A percentile compares a stretch with the other conserved stretches of the same genome.
Evolutionary conservation across 108 stramenopile species (phyloP).

Genomic region (Skeletonema marinoi): DNA sequence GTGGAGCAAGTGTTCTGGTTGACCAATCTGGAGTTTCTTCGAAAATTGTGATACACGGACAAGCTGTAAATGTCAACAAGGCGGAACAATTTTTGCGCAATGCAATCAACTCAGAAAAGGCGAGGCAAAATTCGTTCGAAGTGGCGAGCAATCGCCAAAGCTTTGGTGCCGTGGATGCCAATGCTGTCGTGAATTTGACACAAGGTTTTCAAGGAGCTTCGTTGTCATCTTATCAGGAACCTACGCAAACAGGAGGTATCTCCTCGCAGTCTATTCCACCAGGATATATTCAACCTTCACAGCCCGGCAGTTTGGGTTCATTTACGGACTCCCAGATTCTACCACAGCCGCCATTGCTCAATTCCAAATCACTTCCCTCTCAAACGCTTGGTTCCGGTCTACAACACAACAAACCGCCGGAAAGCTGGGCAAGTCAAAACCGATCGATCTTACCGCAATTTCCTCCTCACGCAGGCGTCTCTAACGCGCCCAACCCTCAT

Average conservation of each 20-base stretch:
- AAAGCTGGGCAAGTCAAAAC: neutral
- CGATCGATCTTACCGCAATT: neutral
- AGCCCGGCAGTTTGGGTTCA: conserved; percentile 9
- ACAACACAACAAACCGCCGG: neutral
- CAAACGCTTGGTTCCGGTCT: neutral
- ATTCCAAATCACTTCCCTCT: neutral
- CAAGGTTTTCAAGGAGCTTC: conserved; percentile 9
- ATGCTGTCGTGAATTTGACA: neutral
- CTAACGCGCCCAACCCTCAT: neutral
- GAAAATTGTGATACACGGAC: conserved; percentile 78
- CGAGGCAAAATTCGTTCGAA: conserved; percentile 28
- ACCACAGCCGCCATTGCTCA: conserved; percentile 2
- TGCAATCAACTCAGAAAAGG: conserved; percentile 79
- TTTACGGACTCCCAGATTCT: conserved; percentile 19
- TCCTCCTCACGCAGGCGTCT: neutral
- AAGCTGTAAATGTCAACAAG: conserved; percentile 56
- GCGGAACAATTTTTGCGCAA: conserved; percentile 81
- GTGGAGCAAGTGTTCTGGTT: conserved; percentile 81
- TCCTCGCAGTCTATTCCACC: conserved; percentile 24
- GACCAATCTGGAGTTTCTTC: conserved; percentile 84
- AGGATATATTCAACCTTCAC: conserved; percentile 21
- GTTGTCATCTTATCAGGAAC: neutral
- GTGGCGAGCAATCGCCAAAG: neutral
- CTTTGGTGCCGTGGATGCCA: neutral
- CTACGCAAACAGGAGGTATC: neutral